A percentile compares a stretch with the other conserved stretches of the same genome.
Evolutionary conservation across 1,139 yeast genomes (phyloP).

Genomic region (Candida tetrigidarum): DNA sequence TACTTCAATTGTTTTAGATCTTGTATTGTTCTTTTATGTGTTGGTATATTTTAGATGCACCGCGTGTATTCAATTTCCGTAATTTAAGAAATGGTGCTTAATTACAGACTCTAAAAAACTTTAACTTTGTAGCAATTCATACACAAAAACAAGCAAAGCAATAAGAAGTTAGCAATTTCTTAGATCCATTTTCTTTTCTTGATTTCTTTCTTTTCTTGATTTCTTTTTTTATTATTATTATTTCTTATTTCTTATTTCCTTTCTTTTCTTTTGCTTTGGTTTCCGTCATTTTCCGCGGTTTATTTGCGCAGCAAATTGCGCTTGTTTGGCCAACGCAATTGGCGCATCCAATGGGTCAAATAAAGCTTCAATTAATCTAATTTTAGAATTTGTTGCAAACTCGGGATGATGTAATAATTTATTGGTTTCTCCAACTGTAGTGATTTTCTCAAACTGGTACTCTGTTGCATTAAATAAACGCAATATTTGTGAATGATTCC

Average conservation of each 20-base stretch:
- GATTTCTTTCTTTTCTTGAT: too few relatives aligned
- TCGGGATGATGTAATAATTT: conserved; percentile 53
- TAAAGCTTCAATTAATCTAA: conserved; percentile 80
- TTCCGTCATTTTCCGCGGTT: conserved; percentile 47
- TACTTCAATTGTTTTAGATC: too few relatives aligned
- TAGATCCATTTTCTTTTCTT: too few relatives aligned
- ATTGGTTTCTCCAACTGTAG: conserved; percentile 71
- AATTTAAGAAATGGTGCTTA: too few relatives aligned
- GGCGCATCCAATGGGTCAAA: conserved; percentile 87
- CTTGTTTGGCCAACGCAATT: conserved; percentile 63
- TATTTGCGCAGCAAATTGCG: conserved; percentile 71
- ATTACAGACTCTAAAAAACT: too few relatives aligned
- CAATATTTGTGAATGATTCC: conserved; percentile 75
- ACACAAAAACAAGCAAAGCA: too few relatives aligned
- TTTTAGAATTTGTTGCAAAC: conserved; percentile 64
- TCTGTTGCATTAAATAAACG: conserved; percentile 74
- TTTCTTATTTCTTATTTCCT: background rate
- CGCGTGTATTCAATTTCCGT: too few relatives aligned
- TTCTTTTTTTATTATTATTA: too few relatives aligned
- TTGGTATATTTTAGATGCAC: too few relatives aligned
- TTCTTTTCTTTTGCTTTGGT: background rate
- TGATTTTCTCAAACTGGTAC: conserved; percentile 57
- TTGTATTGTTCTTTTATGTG: too few relatives aligned
- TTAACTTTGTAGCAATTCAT: too few relatives aligned
- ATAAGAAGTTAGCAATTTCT: too few relatives aligned